Percentiles rank a stretch among this genome's conserved stretches.
Conservation (phyloP, 331 rosid genomes). For the Acacia concinna region DNA sequence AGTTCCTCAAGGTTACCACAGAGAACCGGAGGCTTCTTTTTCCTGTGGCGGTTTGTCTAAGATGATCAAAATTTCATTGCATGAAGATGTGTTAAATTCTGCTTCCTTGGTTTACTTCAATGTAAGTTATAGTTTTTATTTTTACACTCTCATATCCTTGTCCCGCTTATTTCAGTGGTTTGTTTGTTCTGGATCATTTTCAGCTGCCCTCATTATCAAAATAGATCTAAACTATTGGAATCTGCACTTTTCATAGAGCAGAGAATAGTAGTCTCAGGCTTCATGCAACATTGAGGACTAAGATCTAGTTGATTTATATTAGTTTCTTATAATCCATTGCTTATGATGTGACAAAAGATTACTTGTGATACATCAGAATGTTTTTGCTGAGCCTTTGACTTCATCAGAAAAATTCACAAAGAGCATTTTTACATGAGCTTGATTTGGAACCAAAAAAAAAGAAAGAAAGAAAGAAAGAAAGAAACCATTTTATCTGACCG, state of each 20-base stretch:
- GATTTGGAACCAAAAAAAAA: background rate
- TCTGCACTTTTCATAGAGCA: background rate
- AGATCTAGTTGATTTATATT: background rate
- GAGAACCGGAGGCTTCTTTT: constrained; percentile 34
- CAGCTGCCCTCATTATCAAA: background rate
- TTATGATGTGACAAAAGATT: constrained; percentile 7
- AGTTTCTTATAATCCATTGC: constrained; percentile 2
- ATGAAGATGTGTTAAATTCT: constrained; percentile 73
- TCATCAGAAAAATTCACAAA: background rate
- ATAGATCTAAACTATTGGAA: background rate
- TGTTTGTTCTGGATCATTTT: background rate
- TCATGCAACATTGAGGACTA: background rate
- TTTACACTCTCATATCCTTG: constrained; percentile 6
- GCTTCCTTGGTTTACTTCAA: constrained; percentile 55
- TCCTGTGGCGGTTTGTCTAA: constrained; percentile 35
- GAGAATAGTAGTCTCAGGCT: background rate
- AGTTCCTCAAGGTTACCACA: constrained; percentile 36
- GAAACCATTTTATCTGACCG: background rate
- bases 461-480: no score
- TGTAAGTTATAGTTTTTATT: constrained; percentile 47
- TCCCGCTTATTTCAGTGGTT: background rate
- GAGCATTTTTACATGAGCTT: constrained; percentile 1
- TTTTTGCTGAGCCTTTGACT: background rate
- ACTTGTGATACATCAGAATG: background rate
- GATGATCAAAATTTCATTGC: constrained; percentile 73